Base-by-base conservation (phyloP, 495 filamentous ascomycete species). In the Tuber brumale region DNA sequence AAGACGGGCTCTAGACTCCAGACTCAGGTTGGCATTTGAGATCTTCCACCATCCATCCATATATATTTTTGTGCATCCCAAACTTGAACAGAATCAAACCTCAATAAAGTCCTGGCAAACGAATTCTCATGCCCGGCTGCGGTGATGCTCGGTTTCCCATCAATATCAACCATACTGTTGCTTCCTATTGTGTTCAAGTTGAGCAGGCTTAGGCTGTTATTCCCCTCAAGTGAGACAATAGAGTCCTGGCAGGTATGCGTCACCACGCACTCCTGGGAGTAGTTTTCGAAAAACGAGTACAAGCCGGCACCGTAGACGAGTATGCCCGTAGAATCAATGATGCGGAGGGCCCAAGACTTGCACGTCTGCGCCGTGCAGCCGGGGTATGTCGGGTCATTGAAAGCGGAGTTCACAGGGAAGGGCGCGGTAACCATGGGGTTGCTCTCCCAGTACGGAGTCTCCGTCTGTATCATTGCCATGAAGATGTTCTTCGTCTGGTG, bases 251-350 rank as follows among this genome's bases (percentile, higher is more conserved):
- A 97, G 71, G 88, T 89, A 83, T 95, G 87, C 18, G 87, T 87
- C 73, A 85, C 84, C 70, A 97, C 87, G 80, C 95, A 97, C 18
- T 85, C 86, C 84, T 97, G 93, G 37, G 84, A 87, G 84, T 94
- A 94, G 86, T 95, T 95, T 78, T 91, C 90, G 82, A 95, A 97
- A 88, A 96, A 97, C 69, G 88, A 91, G 86, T 97, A 97, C 69
- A 95, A 82, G 18, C 93, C 93, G 9, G 90, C 91, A 75, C 93
- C 93, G 82, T 92, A 93, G 82, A 94, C 83, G 80, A 88, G 90
- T 21, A 93, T 84, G 69, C 93, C 88, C 14, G 86, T 87, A 21
- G 90, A 91, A 81, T 89, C 87, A 69, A 91, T 84, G 70, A 97
- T 87, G 31, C 94, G 92, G 74, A 98, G 88, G 81, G 93, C 95